Conservation (phyloP, 148 eudicot species). For the Agrostemma githago region DNA sequence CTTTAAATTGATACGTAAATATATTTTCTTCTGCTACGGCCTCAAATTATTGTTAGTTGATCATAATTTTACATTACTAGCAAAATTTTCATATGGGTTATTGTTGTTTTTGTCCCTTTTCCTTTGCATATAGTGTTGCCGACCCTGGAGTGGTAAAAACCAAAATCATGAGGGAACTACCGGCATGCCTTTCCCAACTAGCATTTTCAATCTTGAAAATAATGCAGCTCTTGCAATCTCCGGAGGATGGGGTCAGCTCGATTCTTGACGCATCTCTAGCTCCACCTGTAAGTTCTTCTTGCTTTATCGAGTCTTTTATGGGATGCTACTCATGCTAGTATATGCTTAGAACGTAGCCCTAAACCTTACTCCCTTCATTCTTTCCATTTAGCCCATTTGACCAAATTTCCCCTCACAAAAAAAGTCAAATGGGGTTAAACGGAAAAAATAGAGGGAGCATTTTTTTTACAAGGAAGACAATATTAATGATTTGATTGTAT, state of each 20-base stretch:
- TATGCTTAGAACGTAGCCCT: neutral
- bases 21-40: neutral
- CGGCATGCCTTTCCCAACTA: slow-evolving; percentile 39
- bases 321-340: neutral
- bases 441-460: no score
- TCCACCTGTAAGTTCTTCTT: slow-evolving; percentile 59
- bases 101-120: neutral
- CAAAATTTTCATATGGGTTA: neutral
- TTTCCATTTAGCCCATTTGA: no score
- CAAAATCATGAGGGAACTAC: slow-evolving; percentile 81
- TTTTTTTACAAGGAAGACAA: neutral
- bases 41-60: neutral
- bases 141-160: slow-evolving; percentile 92
- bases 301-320: neutral
- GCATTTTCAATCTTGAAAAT: slow-evolving; percentile 48
- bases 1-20: no score
- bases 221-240: slow-evolving; percentile 58
- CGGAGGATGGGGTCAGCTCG: slow-evolving; percentile 56
- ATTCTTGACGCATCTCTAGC: slow-evolving; percentile 83
- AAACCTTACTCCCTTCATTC: neutral
- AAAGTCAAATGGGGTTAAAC: no score
- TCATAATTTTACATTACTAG: neutral
- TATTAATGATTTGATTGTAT: neutral
- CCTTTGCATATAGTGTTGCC: slow-evolving; percentile 50
- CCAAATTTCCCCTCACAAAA: no score